Evolutionary conservation across 2,329 filamentous ascomycete genomes (phyloP).

Genomic region (Alternaria sp.): DNA sequence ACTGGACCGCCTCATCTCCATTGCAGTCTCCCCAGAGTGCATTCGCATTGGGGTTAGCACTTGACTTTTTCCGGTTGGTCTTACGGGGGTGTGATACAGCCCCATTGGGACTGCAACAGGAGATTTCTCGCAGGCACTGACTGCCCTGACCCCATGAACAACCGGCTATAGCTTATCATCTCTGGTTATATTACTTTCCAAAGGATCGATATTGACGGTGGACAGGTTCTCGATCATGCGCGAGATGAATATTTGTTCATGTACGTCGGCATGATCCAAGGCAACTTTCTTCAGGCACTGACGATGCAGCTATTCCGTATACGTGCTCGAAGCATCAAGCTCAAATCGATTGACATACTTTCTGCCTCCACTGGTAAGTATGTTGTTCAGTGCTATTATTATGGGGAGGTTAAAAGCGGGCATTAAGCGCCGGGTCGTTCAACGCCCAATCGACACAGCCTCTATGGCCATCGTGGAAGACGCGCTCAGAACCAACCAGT

Average conservation of each 20-base stretch:
- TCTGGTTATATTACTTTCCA: background rate
- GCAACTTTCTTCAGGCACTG: constrained; percentile 61
- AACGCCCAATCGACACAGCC: constrained; percentile 40
- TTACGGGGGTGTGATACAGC: constrained; percentile 8
- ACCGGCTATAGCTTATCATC: background rate
- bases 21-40: constrained; percentile 9
- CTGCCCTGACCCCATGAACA: background rate
- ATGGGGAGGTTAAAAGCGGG: constrained; percentile 30
- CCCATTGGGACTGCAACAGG: constrained; percentile 1
- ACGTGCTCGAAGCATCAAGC: constrained; percentile 60
- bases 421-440: constrained; percentile 42
- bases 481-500: constrained; percentile 27
- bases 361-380: constrained; percentile 55
- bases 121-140: background rate
- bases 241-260: constrained; percentile 81
- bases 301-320: constrained; percentile 56
- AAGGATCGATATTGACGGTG: constrained; percentile 46
- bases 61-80: constrained; percentile 1
- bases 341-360: constrained; percentile 58
- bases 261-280: constrained; percentile 52
- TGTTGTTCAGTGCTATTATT: constrained; percentile 31
- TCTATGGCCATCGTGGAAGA: constrained; percentile 17
- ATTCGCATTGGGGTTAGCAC: background rate
- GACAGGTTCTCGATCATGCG: constrained; percentile 65
- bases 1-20: constrained; percentile 29